phyloP scores from a whole-genome alignment of 805 yeast species.

The Nakazawaea ambrosiae region DNA sequence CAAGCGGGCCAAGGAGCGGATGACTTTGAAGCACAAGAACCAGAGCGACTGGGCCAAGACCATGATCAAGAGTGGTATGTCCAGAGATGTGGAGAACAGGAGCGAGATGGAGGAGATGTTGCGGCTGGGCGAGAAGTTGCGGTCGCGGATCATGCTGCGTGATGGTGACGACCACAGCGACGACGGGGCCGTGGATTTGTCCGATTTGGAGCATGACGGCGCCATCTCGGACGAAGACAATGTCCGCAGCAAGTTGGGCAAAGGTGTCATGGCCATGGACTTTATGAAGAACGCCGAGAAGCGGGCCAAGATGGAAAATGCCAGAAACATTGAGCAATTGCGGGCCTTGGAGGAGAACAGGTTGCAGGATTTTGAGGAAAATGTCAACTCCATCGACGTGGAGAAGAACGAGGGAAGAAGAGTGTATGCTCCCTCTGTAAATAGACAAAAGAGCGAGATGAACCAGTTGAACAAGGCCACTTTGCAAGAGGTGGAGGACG shows the following conservation, averaged over 20 bases:
- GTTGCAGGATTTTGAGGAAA: conserved; percentile 26
- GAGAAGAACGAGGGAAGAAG: conserved; percentile 72
- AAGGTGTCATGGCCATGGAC: conserved; percentile 91
- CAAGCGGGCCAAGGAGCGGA: conserved; percentile 83
- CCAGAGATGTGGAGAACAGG: conserved; percentile 78
- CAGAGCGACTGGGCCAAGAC: conserved; percentile 86
- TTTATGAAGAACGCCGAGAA: conserved; percentile 90
- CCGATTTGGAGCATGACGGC: conserved; percentile 42
- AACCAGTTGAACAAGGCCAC: conserved; percentile 29
- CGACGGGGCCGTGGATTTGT: conserved; percentile 32
- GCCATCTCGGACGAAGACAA: conserved; percentile 29
- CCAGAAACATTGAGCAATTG: conserved; percentile 42
- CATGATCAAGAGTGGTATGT: conserved; percentile 83
- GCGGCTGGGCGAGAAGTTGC: conserved; percentile 74
- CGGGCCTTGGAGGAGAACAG: conserved; percentile 40
- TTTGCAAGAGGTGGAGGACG: conserved; percentile 40
- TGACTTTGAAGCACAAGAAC: conserved; percentile 85
- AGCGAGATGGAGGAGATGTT: conserved; percentile 94
- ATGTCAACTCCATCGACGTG: conserved; percentile 37
- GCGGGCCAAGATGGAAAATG: conserved; percentile 53
- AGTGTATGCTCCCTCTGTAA: conserved; percentile 61
- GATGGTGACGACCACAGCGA: conserved; percentile 32
- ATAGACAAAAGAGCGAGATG: conserved; percentile 29
- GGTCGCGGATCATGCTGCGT: conserved; percentile 63
- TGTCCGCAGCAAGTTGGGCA: conserved; percentile 47